Evolutionary conservation across 768 basidiomycete species (phyloP), one percentile per base, ranked within the genome.

Genomic region (Agaricus subrufescens): DNA sequence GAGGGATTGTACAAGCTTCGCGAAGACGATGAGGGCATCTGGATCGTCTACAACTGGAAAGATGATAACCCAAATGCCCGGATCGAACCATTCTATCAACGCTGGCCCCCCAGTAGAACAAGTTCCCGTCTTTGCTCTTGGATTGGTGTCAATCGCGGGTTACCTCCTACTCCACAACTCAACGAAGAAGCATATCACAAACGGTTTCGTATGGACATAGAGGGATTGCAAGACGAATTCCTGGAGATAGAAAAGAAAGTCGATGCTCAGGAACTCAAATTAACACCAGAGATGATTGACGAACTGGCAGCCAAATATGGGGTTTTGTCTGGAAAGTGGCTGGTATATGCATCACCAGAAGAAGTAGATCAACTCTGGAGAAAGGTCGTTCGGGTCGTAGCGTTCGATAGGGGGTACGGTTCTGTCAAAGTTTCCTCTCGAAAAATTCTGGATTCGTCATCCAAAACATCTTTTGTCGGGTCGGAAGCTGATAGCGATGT

Each of bases 61-160:
- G 30, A 66, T 67, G 4, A 66, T 62, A 9, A 52, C 3, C 29
- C 46, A 6, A 12, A 62, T 7, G 56, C 59, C 3, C 63, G 63
- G 29, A 49, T 73, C 8, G 52, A 69, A 19, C 55, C 65, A 4
- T 74, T 71, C 46, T 52, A 70, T 6, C 51, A 64, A 2, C 69
- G 72, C 23, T 76, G 73, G 73, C 71, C 72, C 29, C 75, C 75
- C 1, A 74, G 71, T 49, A 66, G 66, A 14, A 74, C 71, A 2
- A 69, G 71, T 27, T 30, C 54, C 4, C 51, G 58, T 8, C 69
- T 68, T 39, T 68, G 68, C 6, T 65, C 68, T 7, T 76, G 73
- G 73, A 73, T 76, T 15, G 61, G 61, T 12, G 66, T 69, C 19
- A 61, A 68, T 55, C 58, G 71, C 27, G 69, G 69, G 30, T 29